Base-by-base conservation (phyloP, 495 filamentous ascomycete genomes). In the Lasiosphaeria ovina region DNA sequence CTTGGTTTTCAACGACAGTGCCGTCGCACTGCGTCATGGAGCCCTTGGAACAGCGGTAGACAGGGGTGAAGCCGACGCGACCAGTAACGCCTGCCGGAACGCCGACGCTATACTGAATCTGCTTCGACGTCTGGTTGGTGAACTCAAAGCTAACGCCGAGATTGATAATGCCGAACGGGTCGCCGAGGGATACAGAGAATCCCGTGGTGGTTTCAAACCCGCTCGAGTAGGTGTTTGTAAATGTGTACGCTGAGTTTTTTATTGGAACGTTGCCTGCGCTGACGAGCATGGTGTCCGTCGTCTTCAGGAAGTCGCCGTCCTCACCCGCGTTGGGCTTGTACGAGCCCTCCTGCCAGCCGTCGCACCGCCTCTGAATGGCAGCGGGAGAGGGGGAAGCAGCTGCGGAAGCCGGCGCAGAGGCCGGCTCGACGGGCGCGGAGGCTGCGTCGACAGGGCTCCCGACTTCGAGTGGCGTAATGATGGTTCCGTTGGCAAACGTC, bases 401-500 rank as follows among this genome's bases (percentile, higher is more conserved):
- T 24, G 24, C 24, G 24, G 24, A 24, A 2, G 24, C 24, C 24
- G 24, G 24, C 24, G 24, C 24, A 24, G 24, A 24, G 24, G 24
- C 24, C 24, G 24, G 0, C 24, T 24, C 24, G 24, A 24, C 24
- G 24, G 24, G 24, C 24, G 24, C 24, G 24, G 24, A 24, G 24
- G 24, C 24, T 24, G 24, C 24, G 24, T 54, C 51, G 51, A 34
- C 24, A 7, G 54, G 54, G 17, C 38, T 16, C 9, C 54, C 54
- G 14, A 55, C 54, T 9, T n/a, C 54, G 6, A 40, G 17, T n/a
- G 54, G 54, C n/a, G 35, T 12, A 35, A 55, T 55, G 35, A 40
- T 42, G 35, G 54, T 55, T 17, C 54, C 54, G 54, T 55, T 55
- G 9, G 35, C 38, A 35, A 55, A 55, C 11, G 32, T 24, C 35